phyloP scores from a whole-genome alignment of 2,329 filamentous ascomycete species.

The Fusarium brevicatenulatum region DNA sequence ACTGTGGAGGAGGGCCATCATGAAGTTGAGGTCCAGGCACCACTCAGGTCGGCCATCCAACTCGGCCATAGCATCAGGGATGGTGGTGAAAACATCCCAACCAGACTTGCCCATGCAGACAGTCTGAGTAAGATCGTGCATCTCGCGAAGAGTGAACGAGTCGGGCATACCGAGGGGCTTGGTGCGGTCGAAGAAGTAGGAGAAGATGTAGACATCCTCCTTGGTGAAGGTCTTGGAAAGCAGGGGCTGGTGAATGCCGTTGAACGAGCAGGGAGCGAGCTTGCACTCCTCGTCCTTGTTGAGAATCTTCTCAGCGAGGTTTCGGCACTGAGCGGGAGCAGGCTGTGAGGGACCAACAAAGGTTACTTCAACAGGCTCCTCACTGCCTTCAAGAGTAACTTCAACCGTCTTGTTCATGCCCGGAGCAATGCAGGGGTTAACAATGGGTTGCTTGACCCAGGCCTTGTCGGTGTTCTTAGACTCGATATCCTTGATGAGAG shows the following conservation, averaged over 20 bases:
- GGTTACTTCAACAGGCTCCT: conserved; percentile 71
- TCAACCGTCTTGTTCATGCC: conserved; percentile 80
- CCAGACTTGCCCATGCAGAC: conserved; percentile 82
- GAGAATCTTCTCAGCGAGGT: conserved; percentile 88
- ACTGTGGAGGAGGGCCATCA: conserved; percentile 90
- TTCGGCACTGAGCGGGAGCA: conserved; percentile 87
- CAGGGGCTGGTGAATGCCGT: conserved; percentile 93
- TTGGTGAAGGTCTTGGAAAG: conserved; percentile 90
- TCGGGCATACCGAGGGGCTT: conserved; percentile 97
- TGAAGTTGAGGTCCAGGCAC: conserved; percentile 96
- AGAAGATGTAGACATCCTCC: conserved; percentile 96
- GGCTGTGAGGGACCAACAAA: conserved; percentile 85
- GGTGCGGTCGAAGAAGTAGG: conserved; percentile 97
- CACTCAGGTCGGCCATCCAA: conserved; percentile 85
- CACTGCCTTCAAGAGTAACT: conserved; percentile 74
- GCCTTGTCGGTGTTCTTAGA: conserved; percentile 67
- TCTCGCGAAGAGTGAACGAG: conserved; percentile 89
- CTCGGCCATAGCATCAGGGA: conserved; percentile 83
- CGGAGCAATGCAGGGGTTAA: conserved; percentile 87
- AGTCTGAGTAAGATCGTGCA: conserved; percentile 83
- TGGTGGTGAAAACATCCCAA: conserved; percentile 83
- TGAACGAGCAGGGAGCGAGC: conserved; percentile 96
- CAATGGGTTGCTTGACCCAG: conserved; percentile 77
- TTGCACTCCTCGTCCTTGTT: conserved; percentile 85
- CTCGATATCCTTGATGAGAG: conserved; percentile 75